Conservation (phyloP, 1,139 yeast genomes). For the Suhomyces bolitotheri region DNA sequence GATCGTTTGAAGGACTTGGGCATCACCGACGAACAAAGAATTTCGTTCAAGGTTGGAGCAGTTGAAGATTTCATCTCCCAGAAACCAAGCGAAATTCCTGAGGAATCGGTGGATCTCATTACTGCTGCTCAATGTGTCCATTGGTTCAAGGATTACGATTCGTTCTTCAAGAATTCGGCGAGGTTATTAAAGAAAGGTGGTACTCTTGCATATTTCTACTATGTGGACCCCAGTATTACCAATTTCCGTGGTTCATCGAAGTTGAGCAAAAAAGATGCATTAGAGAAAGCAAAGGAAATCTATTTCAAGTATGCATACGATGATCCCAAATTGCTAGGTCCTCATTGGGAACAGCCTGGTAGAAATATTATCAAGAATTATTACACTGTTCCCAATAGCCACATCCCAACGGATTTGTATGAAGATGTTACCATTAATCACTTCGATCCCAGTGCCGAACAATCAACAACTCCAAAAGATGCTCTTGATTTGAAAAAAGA, state of each 20-base stretch:
- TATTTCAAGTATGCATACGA: constrained; percentile 39
- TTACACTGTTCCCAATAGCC: constrained; percentile 30
- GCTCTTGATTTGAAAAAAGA: constrained; percentile 25
- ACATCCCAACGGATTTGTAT: constrained; percentile 34
- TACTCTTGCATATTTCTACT: constrained; percentile 45
- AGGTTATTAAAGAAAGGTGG: constrained; percentile 39
- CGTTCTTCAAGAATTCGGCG: constrained; percentile 31
- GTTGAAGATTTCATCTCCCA: constrained; percentile 33
- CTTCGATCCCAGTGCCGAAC: constrained; percentile 24
- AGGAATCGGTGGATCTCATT: constrained; percentile 33
- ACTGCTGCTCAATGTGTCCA: constrained; percentile 51
- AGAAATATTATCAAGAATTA: constrained; percentile 32
- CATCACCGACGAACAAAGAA: constrained; percentile 25
- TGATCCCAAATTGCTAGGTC: constrained; percentile 39
- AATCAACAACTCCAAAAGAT: constrained; percentile 21
- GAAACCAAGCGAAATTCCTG: constrained; percentile 18
- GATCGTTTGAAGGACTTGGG: constrained; percentile 29
- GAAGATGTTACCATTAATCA: constrained; percentile 28
- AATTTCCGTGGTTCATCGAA: constrained; percentile 26
- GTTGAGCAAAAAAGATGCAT: constrained; percentile 19
- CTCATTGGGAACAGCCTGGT: constrained; percentile 51
- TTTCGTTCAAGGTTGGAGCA: constrained; percentile 36
- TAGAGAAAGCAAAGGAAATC: constrained; percentile 26
- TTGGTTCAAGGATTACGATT: constrained; percentile 43
- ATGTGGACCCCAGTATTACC: constrained; percentile 41